These are phyloP conservation scores for Penicillium glabrum DNA, from an alignment of 2,329 filamentous ascomycete genomes.

Conservation along the genomic window DNA sequence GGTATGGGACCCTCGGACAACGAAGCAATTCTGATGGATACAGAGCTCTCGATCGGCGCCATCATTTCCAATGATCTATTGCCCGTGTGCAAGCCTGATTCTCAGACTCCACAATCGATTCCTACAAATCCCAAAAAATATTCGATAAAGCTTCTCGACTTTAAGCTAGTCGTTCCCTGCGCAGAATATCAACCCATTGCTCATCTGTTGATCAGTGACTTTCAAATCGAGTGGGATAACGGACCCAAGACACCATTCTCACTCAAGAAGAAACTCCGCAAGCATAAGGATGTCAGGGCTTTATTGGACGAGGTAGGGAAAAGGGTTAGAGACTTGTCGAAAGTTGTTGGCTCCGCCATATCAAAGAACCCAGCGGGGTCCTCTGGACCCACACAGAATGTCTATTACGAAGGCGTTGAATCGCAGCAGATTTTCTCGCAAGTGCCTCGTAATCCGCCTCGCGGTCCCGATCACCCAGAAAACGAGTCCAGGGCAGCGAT, in stretches of 20 bases:
- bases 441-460: not conserved
- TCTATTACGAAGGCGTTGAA: not conserved
- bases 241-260: slow-evolving; percentile 11
- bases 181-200: slow-evolving; percentile 21
- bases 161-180: slow-evolving; percentile 37
- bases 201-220: slow-evolving; percentile 26
- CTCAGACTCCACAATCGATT: not conserved
- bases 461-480: not conserved
- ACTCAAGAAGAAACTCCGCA: slow-evolving; percentile 21
- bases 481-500: not conserved
- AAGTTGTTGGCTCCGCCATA: not conserved
- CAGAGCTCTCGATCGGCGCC: slow-evolving; percentile 33
- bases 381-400: not conserved
- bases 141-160: slow-evolving; percentile 31
- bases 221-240: slow-evolving; percentile 23
- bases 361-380: slow-evolving; percentile 2
- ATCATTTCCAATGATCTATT: slow-evolving; percentile 29
- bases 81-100: slow-evolving; percentile 18
- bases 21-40: slow-evolving; percentile 35
- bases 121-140: slow-evolving; percentile 26
- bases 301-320: slow-evolving; percentile 16
- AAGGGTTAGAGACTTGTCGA: slow-evolving; percentile 5
- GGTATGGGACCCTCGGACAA: slow-evolving; percentile 15
- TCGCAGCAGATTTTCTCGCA: slow-evolving; percentile 19
- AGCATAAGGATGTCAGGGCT: slow-evolving; percentile 11